Base-by-base conservation (phyloP, 1,284 basidiomycete species). In the Ceratobasidium papillatum region DNA sequence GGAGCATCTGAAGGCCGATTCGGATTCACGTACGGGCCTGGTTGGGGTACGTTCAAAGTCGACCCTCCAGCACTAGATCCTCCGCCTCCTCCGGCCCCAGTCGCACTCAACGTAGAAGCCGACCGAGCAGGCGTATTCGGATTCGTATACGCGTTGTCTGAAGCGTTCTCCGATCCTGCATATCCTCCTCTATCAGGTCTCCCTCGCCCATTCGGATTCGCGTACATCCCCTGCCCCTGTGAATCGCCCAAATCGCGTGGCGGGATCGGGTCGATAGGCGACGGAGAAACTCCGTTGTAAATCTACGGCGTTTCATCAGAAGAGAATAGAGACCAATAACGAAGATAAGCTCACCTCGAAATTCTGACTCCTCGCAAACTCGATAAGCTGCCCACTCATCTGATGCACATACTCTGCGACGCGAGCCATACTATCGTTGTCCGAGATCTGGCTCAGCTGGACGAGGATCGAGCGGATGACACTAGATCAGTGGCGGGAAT, bases 321-420 rank as follows among this genome's bases (percentile, higher is more conserved):
- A 5, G 2, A 36, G 34, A 14, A 62, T 27, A 17, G 41, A 8
- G 43, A 41, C n/a, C 1, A 3, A 38, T 17, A 19, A 36, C 2
- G 4, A 32, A 25, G 12, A 63, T 11, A 19, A 27, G 49, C 69
- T 11, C 9, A 73, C 69, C 69, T 73, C 58, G n/a, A 73, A 73
- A 45, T 59, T 41, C 30, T 73, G 69, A 22, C 58, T 52, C 69
- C 32, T 73, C 14, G 69, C 69, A 73, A 73, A 73, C 45, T 62
- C 59, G 58, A 73, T 30, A 14, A 73, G 43, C 32, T 52, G 19
- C 0, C 7, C 27, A 30, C 69, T 73, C 56, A 73, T 56, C 30
- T 62, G 58, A 2, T 47, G 34, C 3, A 73, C 54, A 25, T 34
- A 22, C 9, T 47, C 69, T 14, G 19, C 3, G 14, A 73, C 41